These are phyloP conservation scores for Pleurotus eryngii DNA, from an alignment of 768 basidiomycete species.

Conservation along the genomic window DNA sequence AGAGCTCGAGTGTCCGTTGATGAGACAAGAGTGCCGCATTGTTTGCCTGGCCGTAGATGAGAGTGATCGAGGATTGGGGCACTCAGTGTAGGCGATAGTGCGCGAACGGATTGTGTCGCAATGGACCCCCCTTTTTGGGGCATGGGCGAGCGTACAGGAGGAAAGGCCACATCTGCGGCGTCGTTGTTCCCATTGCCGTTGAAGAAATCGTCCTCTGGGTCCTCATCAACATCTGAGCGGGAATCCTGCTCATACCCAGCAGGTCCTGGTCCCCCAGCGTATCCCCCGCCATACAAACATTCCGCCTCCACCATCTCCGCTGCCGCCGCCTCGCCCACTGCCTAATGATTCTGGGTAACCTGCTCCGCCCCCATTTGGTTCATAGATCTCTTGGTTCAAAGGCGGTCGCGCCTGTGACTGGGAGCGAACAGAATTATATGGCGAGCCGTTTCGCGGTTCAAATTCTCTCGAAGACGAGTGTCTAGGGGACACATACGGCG, in stretches of 20 bases:
- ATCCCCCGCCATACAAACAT: not conserved
- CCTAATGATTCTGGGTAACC: conserved; percentile 4
- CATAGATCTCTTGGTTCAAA: not conserved
- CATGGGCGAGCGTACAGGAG: conserved; percentile 22
- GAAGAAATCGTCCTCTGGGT: conserved; percentile 40
- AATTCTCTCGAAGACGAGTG: not conserved
- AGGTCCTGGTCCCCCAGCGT: not conserved
- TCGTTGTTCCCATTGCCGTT: conserved; percentile 26
- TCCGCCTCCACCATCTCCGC: too few species aligned
- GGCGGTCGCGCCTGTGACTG: not conserved
- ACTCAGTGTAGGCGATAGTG: conserved; percentile 62
- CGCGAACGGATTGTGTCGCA: conserved; percentile 55
- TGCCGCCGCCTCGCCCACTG: not conserved
- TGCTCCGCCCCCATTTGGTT: not conserved
- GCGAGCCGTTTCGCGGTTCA: not conserved
- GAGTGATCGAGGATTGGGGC: conserved; percentile 84
- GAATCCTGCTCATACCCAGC: conserved; percentile 3
- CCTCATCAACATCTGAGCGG: conserved; percentile 1
- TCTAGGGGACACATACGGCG: not conserved
- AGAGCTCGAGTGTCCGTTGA: conserved; percentile 94
- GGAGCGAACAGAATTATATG: not conserved
- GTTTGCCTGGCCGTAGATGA: conserved; percentile 89
- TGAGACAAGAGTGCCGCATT: conserved; percentile 92
- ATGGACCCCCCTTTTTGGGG: conserved; percentile 24
- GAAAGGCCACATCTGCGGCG: conserved; percentile 21